phyloP scores from a whole-genome alignment of 805 yeast species.

The Diddensiella transvaalensis region DNA sequence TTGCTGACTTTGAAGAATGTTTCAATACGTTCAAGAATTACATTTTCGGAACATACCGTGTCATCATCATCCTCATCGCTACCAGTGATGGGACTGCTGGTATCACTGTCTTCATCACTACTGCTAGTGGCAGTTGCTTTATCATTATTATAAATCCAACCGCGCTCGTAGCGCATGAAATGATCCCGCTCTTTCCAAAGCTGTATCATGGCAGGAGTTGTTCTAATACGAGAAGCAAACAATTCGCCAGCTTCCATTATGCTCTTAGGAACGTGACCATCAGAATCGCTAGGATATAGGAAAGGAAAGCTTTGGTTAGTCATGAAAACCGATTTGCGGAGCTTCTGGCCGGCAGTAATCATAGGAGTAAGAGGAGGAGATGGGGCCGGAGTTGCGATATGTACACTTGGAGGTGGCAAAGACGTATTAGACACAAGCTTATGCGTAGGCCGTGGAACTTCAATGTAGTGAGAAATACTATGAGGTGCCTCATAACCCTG shows the following conservation, averaged over 20 bases:
- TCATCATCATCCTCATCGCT: neutral
- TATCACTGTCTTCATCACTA: slow-evolving; percentile 3
- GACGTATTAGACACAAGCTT: slow-evolving; percentile 42
- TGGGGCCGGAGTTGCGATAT: slow-evolving; percentile 84
- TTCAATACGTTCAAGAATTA: slow-evolving; percentile 55
- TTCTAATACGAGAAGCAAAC: slow-evolving; percentile 56
- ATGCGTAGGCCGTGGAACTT: slow-evolving; percentile 50
- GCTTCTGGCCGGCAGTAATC: slow-evolving; percentile 30
- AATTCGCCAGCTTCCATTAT: slow-evolving; percentile 75
- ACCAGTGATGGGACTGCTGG: neutral
- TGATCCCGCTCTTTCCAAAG: slow-evolving; percentile 66
- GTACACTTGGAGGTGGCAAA: slow-evolving; percentile 54
- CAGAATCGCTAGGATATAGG: slow-evolving; percentile 51
- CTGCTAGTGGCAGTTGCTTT: neutral
- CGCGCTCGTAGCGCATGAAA: slow-evolving; percentile 72
- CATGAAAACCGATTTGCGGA: slow-evolving; percentile 45
- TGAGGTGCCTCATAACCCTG: slow-evolving; percentile 45
- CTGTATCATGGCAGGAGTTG: slow-evolving; percentile 65
- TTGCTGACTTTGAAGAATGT: slow-evolving; percentile 51
- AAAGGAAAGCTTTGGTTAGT: slow-evolving; percentile 66
- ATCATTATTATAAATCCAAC: slow-evolving; percentile 38
- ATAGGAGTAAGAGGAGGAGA: slow-evolving; percentile 66
- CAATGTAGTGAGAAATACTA: slow-evolving; percentile 58
- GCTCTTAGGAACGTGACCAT: slow-evolving; percentile 59
- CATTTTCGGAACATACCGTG: slow-evolving; percentile 27